Evolutionary conservation across 1,139 yeast genomes (phyloP), one percentile per base, ranked within the genome.

Genomic region (Geotrichum carabidarum): DNA sequence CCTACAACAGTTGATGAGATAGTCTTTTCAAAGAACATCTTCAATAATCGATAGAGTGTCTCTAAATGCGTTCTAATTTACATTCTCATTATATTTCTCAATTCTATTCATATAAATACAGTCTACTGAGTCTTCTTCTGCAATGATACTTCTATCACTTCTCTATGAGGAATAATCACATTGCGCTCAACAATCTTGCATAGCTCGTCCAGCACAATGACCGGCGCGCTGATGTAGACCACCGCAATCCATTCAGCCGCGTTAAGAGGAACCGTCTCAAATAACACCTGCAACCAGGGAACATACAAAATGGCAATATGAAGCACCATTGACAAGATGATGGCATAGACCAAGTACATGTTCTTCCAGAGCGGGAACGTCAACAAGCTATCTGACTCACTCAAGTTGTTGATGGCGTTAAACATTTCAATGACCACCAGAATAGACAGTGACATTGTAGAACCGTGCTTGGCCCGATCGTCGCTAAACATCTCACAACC

Each of bases 351-450:
- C 48, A 73, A 61, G 53, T 72, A 71, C 57, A 68, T 55, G 58
- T 73, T 73, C 42, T 61, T 65, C 76, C 76, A 72, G 4, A 71
- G 52, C 37, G 75, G 76, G 60, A 73, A 68, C 1, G 68, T 63
- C 50, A 72, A 53, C 40, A 73, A 58, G 50, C 73, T 69, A 56
- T 73, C 76, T 3, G 75, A 67, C 54, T 72, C 73, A 37, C 72
- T 68, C 30, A 73, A 57, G 48, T 72, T 71, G 59, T 72, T 73
- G 65, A 72, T 64, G 7, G 76, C 75, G 57, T 73, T 73, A 54
- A 73, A 60, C 76, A 73, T 72, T 59, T 73, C 76, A 55, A 73
- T 71, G 30, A 73, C 64, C 35, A 73, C 76, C 42, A 73, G 59
- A 47, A 72, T 69, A 2, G 75, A 69, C 43, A 73, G 59, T 8